Evolutionary conservation across 495 filamentous ascomycete genomes (phyloP).

Genomic region (Neurospora africana): DNA sequence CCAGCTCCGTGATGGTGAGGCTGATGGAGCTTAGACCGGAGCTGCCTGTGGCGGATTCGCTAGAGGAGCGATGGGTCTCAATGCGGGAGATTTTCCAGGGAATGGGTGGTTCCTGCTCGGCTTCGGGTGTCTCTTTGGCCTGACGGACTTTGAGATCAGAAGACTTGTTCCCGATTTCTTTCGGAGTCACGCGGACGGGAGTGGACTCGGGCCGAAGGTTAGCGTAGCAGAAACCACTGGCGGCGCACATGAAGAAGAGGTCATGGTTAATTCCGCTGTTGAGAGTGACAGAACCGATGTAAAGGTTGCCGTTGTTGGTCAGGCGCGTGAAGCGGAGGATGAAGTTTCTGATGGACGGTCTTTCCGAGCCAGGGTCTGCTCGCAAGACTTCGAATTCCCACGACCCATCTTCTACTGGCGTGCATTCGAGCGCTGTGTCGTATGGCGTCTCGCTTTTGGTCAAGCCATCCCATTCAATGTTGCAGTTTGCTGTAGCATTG

Average conservation of each 20-base stretch:
- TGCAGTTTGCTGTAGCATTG: background rate
- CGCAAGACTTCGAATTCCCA: background rate
- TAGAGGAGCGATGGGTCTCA: background rate
- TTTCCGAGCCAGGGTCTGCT: background rate
- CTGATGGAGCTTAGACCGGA: background rate
- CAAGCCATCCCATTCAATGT: background rate
- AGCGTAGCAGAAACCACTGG: background rate
- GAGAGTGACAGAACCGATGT: background rate
- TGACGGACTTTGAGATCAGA: background rate
- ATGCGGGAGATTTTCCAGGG: constrained; percentile 3
- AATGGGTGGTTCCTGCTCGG: background rate
- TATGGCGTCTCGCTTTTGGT: background rate
- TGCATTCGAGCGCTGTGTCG: background rate
- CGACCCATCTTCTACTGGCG: background rate
- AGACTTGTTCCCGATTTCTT: background rate
- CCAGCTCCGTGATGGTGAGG: constrained; percentile 4
- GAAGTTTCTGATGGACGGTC: background rate
- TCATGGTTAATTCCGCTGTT: background rate
- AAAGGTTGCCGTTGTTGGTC: background rate
- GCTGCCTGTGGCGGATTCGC: background rate
- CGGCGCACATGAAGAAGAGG: background rate
- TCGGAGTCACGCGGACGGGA: background rate
- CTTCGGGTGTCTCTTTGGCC: background rate
- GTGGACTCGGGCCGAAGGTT: background rate
- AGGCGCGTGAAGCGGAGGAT: background rate